A percentile compares a stretch with the other conserved stretches of the same genome.
Evolutionary conservation across 2,329 filamentous ascomycete species (phyloP).

Genomic region (Trichoderma sp.): DNA sequence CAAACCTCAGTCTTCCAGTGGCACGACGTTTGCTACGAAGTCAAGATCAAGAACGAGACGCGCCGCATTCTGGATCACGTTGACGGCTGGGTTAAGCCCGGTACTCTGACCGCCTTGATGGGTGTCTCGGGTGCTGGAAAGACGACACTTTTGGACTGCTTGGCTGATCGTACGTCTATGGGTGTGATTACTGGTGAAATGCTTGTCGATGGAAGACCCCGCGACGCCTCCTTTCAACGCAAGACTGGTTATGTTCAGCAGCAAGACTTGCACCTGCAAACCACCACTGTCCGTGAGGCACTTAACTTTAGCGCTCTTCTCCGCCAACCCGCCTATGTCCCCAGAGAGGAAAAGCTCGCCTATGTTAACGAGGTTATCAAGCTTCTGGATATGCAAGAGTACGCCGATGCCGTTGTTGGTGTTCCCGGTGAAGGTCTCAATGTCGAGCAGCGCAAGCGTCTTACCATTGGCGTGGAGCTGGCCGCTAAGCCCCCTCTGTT

Average conservation of each 20-base stretch:
- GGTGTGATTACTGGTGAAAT: slow-evolving; percentile 86
- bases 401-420: slow-evolving; percentile 87
- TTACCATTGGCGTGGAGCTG: slow-evolving; percentile 95
- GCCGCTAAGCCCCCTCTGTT: slow-evolving; percentile 87
- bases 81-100: slow-evolving; percentile 91
- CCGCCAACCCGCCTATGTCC: slow-evolving; percentile 73
- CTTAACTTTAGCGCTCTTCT: slow-evolving; percentile 82
- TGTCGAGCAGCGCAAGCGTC: slow-evolving; percentile 66
- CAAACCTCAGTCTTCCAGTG: slow-evolving; percentile 82
- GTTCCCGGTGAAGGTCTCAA: slow-evolving; percentile 83
- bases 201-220: slow-evolving; percentile 60
- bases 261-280: slow-evolving; percentile 83
- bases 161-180: slow-evolving; percentile 83
- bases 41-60: slow-evolving; percentile 73
- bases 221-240: slow-evolving; percentile 81
- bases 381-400: slow-evolving; percentile 84
- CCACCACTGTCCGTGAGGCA: slow-evolving; percentile 83
- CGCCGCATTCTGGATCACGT: slow-evolving; percentile 80
- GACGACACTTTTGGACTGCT: slow-evolving; percentile 81
- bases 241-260: slow-evolving; percentile 92
- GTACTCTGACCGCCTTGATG: slow-evolving; percentile 86
- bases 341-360: slow-evolving; percentile 71
- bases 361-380: slow-evolving; percentile 91
- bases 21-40: slow-evolving; percentile 74
- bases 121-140: slow-evolving; percentile 92